Conservation (phyloP, 164 flowering plant species). For the Chimonanthus salicifolius region DNA sequence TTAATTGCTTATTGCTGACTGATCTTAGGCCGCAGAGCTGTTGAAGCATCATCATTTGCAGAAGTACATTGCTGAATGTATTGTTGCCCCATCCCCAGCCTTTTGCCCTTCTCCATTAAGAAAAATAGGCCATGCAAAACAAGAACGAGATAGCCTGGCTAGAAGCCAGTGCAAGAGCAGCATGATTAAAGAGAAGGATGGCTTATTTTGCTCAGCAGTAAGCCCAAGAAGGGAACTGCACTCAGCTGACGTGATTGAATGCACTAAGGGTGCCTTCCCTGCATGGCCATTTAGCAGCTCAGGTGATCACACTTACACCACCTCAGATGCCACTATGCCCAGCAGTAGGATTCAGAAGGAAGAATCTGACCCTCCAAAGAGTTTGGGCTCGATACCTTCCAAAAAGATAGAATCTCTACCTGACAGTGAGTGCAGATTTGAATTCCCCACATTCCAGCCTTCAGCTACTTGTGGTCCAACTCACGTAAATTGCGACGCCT, state of each 20-base stretch:
- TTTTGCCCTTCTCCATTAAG: conserved; percentile 37
- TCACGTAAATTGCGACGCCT: neutral
- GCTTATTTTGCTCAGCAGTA: conserved; percentile 10
- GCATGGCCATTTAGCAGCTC: neutral
- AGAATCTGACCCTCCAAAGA: neutral
- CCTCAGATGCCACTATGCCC: neutral
- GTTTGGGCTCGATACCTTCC: neutral
- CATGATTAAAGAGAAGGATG: conserved; percentile 57
- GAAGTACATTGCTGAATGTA: conserved; percentile 54
- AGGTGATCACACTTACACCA: neutral
- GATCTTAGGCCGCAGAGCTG: conserved; percentile 57
- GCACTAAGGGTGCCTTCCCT: neutral
- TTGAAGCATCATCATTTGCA: conserved; percentile 72
- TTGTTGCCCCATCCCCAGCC: conserved; percentile 29
- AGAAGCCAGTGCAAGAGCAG: conserved; percentile 65
- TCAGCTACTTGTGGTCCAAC: neutral
- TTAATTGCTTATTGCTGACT: neutral
- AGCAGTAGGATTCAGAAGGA: neutral
- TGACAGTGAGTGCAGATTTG: neutral
- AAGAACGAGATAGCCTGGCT: conserved; percentile 22
- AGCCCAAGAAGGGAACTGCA: neutral
- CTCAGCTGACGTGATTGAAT: neutral
- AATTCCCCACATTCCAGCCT: neutral
- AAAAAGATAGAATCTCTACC: neutral
- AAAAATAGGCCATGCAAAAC: conserved; percentile 23